Percentiles rank a stretch among this genome's conserved stretches.
Evolutionary conservation across 106 monocot genomes (phyloP).

Genomic region (Allium fistulosum): DNA sequence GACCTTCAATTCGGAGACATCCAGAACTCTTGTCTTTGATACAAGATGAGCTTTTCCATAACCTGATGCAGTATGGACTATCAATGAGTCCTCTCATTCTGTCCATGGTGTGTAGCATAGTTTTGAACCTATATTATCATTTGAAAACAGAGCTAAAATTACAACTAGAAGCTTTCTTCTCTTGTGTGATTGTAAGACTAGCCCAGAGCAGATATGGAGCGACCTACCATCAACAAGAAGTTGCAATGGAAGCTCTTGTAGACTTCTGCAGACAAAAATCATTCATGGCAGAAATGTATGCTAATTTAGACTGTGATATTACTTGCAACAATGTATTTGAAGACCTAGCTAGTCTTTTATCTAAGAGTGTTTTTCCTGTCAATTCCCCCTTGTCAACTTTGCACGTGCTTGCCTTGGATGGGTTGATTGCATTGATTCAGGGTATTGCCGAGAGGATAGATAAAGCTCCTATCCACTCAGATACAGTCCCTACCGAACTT

Average conservation of each 20-base stretch:
- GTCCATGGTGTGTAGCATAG: slow-evolving; percentile 86
- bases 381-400: slow-evolving; percentile 57
- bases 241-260: slow-evolving; percentile 86
- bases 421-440: slow-evolving; percentile 62
- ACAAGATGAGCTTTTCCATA: slow-evolving; percentile 79
- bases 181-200: slow-evolving; percentile 82
- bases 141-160: slow-evolving; percentile 73
- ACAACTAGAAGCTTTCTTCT: slow-evolving; percentile 91
- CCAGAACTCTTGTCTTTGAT: slow-evolving; percentile 62
- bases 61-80: slow-evolving; percentile 87
- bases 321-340: slow-evolving; percentile 76
- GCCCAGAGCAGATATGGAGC: slow-evolving; percentile 72
- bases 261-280: slow-evolving; percentile 77
- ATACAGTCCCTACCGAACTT: slow-evolving; percentile 26
- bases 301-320: slow-evolving; percentile 82
- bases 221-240: slow-evolving; percentile 89
- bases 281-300: slow-evolving; percentile 86
- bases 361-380: slow-evolving; percentile 69
- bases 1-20: slow-evolving; percentile 52
- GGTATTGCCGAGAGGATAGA: slow-evolving; percentile 55
- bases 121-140: slow-evolving; percentile 75
- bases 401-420: slow-evolving; percentile 69
- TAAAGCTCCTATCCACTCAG: slow-evolving; percentile 25
- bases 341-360: slow-evolving; percentile 65
- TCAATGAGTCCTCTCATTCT: slow-evolving; percentile 87